Base-by-base conservation (phyloP, 1,284 basidiomycete species). In the Fomitopsis schrenkii region DNA sequence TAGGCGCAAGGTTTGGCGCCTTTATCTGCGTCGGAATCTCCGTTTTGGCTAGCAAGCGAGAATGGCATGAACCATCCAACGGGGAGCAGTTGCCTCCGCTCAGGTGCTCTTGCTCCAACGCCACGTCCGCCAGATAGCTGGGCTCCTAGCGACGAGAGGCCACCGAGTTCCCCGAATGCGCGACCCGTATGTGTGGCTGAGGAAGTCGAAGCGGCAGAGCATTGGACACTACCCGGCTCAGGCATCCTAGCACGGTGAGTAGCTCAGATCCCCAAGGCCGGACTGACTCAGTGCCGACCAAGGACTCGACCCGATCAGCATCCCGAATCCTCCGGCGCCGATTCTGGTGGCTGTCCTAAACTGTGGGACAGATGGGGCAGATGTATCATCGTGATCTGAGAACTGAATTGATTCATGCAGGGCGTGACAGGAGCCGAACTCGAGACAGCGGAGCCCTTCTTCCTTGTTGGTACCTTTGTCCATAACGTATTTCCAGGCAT, bases 401-500 rank as follows among this genome's bases (percentile, higher is more conserved):
- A 17, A 38, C 35, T 54, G 52, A 54, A 54, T 38, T 54, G 36
- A 54, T 38, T 2, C 28, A 50, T 38, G 12, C 48, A 50, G 28
- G 30, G 48, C 17, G 52, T 56, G 40, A 58, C 40, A 22, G 17
- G 44, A 48, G 44, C 41, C 41, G 56, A 55, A 59, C 36, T 58
- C 17, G 60, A 61, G 41, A 33, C 30, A 22, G 41, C 30, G 42
- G 38, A 28, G 46, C 26, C 7, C 40, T 26, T 56, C 55, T 66
- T 64, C 62, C 61, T 61, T 64, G 64, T 61, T 67, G 68, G 65
- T 67, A 67, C 65, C 62, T 62, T 61, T 55, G 48, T 57, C 59
- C 62, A 66, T 67, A 63, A 60, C 63, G 65, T 63, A 54, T 62
- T 69, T 71, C 67, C 68, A 67, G 66, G 64, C 68, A 66, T 70